Evolutionary conservation across 208 protist genomes (phyloP).

Genomic region (Leishmania gerbilli): DNA sequence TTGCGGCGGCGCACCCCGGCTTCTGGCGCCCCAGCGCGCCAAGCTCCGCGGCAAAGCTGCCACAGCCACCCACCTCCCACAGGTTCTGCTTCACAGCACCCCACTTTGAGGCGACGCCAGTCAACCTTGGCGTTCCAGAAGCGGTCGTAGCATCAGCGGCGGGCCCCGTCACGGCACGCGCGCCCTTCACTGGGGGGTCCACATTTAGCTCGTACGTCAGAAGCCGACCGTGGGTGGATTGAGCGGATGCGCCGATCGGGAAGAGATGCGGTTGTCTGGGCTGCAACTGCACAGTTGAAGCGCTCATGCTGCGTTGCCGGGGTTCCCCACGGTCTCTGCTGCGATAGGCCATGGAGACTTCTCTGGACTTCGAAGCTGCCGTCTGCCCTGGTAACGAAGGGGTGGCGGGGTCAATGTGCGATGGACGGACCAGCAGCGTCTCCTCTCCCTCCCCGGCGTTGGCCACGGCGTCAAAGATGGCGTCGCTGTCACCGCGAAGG

Average conservation of each 20-base stretch:
- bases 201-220: constrained; percentile 2
- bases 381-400: not conserved
- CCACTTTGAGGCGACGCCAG: not conserved
- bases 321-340: not conserved
- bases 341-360: not conserved
- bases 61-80: not conserved
- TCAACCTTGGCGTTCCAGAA: not conserved
- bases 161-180: not conserved
- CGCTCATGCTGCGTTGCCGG: not conserved
- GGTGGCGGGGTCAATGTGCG: constrained; percentile 3
- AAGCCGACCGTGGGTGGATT: not conserved
- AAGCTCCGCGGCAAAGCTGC: not conserved
- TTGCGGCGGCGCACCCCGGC: not conserved
- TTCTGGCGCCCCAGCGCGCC: not conserved
- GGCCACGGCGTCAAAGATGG: not conserved
- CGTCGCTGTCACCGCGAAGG: not conserved
- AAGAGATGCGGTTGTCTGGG: not conserved
- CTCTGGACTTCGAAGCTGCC: not conserved
- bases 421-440: constrained; percentile 19
- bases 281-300: not conserved
- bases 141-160: not conserved
- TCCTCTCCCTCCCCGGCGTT: constrained; percentile 3
- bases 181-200: not conserved
- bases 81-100: not conserved
- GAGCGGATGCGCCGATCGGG: not conserved